Percentiles rank a stretch among this genome's conserved stretches.
phyloP scores from a whole-genome alignment of 164 flowering plant genomes.

The Kalanchoe fedtschenkoi region DNA sequence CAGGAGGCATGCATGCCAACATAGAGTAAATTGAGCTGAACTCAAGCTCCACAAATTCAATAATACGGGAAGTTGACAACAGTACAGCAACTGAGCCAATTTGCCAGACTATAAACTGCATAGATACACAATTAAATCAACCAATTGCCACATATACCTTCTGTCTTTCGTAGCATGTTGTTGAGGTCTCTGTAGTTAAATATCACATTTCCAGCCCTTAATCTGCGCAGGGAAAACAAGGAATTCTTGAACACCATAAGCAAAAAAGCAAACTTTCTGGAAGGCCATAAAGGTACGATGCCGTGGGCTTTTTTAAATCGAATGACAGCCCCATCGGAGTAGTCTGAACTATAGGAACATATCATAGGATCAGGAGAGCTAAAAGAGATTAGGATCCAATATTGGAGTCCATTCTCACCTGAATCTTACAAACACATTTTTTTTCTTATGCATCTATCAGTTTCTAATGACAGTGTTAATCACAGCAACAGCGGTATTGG shows the following conservation, averaged over 20 bases:
- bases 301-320: background rate
- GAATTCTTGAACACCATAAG: no score
- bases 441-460: background rate
- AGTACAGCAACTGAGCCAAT: background rate
- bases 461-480: background rate
- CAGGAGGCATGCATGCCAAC: background rate
- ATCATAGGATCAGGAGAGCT: background rate
- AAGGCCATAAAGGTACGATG: background rate
- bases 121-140: background rate
- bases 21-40: background rate
- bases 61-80: no score
- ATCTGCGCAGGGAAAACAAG: slow-evolving; percentile 24
- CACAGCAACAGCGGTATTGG: no score
- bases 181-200: slow-evolving; percentile 74
- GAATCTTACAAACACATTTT: background rate
- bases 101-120: background rate
- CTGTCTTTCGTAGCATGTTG: slow-evolving; percentile 68
- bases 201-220: slow-evolving; percentile 68
- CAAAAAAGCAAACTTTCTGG: background rate
- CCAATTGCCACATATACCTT: slow-evolving; percentile 39
- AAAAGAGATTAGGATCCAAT: background rate
- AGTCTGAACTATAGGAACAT: background rate
- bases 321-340: background rate
- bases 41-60: no score
- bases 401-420: background rate